Evolutionary conservation across 2,329 filamentous ascomycete genomes (phyloP).

Genomic region (Alternaria incomplexa): DNA sequence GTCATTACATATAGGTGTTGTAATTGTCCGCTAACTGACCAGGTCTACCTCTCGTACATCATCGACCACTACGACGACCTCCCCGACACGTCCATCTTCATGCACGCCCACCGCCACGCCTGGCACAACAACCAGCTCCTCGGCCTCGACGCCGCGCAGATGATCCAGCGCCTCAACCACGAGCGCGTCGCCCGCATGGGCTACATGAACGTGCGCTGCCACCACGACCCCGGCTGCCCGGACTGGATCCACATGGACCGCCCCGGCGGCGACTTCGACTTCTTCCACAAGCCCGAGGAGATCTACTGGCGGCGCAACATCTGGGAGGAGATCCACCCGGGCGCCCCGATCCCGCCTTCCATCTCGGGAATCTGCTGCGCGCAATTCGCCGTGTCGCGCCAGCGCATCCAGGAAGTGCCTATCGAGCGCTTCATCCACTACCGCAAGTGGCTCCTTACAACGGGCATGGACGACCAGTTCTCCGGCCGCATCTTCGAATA

Average conservation of each 20-base stretch:
- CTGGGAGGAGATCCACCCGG: conserved; percentile 53
- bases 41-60: conserved; percentile 65
- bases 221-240: conserved; percentile 64
- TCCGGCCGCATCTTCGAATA: conserved; percentile 50
- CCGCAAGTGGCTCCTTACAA: conserved; percentile 58
- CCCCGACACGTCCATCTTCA: conserved; percentile 65
- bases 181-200: conserved; percentile 60
- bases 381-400: conserved; percentile 60
- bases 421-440: conserved; percentile 60
- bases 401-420: conserved; percentile 57
- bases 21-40: conserved; percentile 9
- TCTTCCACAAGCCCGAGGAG: conserved; percentile 49
- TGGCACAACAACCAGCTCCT: conserved; percentile 67
- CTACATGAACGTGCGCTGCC: conserved; percentile 67
- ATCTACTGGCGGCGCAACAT: conserved; percentile 41
- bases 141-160: conserved; percentile 57
- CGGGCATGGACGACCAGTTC: conserved; percentile 46
- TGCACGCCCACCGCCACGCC: conserved; percentile 60
- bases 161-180: conserved; percentile 59
- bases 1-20: neutral
- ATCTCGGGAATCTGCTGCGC: conserved; percentile 60
- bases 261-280: conserved; percentile 48
- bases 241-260: conserved; percentile 61
- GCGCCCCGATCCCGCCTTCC: conserved; percentile 42
- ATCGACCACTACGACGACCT: conserved; percentile 67